phyloP scores from a whole-genome alignment of 2,329 filamentous ascomycete species.

The Proliferodiscus dingleyae region DNA sequence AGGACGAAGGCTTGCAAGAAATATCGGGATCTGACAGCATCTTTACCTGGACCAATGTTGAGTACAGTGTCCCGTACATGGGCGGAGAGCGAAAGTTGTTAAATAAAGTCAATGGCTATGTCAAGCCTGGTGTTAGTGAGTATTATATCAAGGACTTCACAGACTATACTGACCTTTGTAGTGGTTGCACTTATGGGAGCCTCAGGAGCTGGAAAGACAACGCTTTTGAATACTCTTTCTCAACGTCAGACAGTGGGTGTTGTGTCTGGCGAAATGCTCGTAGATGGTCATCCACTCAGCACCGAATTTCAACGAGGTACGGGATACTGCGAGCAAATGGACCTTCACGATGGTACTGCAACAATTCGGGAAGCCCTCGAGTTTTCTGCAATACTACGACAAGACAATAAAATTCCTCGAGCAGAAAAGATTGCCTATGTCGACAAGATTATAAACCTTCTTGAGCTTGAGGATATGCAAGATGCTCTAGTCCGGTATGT shows the following conservation, averaged over 20 bases:
- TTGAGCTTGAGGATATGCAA: conserved; percentile 61
- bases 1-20: conserved; percentile 39
- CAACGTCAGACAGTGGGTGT: conserved; percentile 66
- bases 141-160: background rate
- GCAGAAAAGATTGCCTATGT: conserved; percentile 63
- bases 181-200: conserved; percentile 78
- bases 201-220: conserved; percentile 79
- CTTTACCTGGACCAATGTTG: conserved; percentile 67
- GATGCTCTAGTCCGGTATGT: conserved; percentile 55
- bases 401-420: conserved; percentile 48
- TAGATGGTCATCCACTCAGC: conserved; percentile 59
- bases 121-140: conserved; percentile 60
- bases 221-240: conserved; percentile 69
- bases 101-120: conserved; percentile 69
- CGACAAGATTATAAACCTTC: conserved; percentile 58
- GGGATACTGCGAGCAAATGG: conserved; percentile 68
- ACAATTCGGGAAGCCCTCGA: conserved; percentile 65
- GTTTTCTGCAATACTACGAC: conserved; percentile 63
- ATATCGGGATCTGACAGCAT: conserved; percentile 55
- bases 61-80: conserved; percentile 68
- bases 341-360: conserved; percentile 63
- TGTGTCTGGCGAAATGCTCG: conserved; percentile 61
- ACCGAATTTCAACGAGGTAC: conserved; percentile 63
- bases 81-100: conserved; percentile 57
- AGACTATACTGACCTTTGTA: conserved; percentile 24